Conservation (phyloP, 1,284 basidiomycete genomes). For the Kwoniella shivajii region DNA sequence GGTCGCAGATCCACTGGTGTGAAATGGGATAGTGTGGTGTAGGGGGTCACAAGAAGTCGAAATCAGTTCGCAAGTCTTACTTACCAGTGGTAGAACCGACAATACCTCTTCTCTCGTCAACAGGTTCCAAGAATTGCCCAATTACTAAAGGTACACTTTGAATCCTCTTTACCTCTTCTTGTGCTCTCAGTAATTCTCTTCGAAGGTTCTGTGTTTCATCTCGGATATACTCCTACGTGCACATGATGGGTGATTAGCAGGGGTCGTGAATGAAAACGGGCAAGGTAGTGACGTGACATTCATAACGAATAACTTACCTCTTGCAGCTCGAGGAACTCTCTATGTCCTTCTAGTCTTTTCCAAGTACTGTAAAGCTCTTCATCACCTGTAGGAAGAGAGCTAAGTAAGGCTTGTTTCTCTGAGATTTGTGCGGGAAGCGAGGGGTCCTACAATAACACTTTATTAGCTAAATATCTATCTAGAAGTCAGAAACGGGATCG, state of each 20-base stretch:
- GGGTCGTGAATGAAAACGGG: too few species aligned
- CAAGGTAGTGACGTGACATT: too few species aligned
- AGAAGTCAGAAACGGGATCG: too few species aligned
- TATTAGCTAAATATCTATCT: not conserved
- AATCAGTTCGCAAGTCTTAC: conserved; percentile 18
- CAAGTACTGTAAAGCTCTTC: conserved; percentile 94
- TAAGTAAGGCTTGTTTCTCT: conserved; percentile 82
- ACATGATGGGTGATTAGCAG: too few species aligned
- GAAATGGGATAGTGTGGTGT: too few species aligned
- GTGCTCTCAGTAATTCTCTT: conserved; percentile 94
- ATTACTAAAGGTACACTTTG: conserved; percentile 99
- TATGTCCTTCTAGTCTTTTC: conserved; percentile 88
- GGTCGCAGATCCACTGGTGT: too few species aligned
- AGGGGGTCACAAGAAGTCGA: too few species aligned
- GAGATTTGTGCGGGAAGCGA: conserved; percentile 83
- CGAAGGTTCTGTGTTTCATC: conserved; percentile 98
- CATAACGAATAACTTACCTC: conserved; percentile 69
- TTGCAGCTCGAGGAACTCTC: conserved; percentile 92
- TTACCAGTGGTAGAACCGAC: conserved; percentile 91
- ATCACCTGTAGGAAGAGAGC: conserved; percentile 73
- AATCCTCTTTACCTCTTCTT: conserved; percentile 99
- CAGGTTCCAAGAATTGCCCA: conserved; percentile 98
- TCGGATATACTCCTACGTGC: conserved; percentile 88
- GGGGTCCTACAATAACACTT: conserved; percentile 67
- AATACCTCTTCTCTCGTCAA: conserved; percentile 96